A percentile compares a stretch with the other conserved stretches of the same genome.
Conservation (phyloP, 768 basidiomycete species). For the Serendipita sp. region DNA sequence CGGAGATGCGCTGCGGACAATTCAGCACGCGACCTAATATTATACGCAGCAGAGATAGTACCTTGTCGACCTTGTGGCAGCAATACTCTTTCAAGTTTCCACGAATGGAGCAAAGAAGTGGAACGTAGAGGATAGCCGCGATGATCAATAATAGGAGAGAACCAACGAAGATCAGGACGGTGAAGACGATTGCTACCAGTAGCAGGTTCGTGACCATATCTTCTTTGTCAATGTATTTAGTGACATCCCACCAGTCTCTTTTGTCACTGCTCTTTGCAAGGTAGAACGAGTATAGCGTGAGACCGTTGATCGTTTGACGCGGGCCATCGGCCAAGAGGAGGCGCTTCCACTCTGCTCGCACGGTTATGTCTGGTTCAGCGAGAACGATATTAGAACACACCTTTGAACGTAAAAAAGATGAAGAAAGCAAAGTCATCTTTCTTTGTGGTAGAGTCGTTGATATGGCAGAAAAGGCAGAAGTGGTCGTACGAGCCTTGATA, state of each 20-base stretch:
- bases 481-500: conserved; percentile 77
- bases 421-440: conserved; percentile 99
- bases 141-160: conserved; percentile 66
- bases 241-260: conserved; percentile 48
- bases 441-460: conserved; percentile 86
- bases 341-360: conserved; percentile 61
- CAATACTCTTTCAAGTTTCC: conserved; percentile 99
- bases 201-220: conserved; percentile 60
- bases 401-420: conserved; percentile 98
- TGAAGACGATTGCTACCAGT: conserved; percentile 80
- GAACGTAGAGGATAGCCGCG: conserved; percentile 80
- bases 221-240: conserved; percentile 68
- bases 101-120: conserved; percentile 88
- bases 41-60: conserved; percentile 19
- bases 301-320: conserved; percentile 92
- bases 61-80: conserved; percentile 98
- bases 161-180: conserved; percentile 72
- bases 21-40: conserved; percentile 3
- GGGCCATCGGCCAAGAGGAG: conserved; percentile 84
- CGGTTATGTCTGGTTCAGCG: neutral
- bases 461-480: conserved; percentile 97
- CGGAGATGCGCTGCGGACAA: conserved; percentile 60
- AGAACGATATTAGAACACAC: conserved; percentile 28
- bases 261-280: conserved; percentile 32
- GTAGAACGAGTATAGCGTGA: conserved; percentile 89